Evolutionary conservation across 306 rosid species (phyloP).

Genomic region (Acmispon strigosus): DNA sequence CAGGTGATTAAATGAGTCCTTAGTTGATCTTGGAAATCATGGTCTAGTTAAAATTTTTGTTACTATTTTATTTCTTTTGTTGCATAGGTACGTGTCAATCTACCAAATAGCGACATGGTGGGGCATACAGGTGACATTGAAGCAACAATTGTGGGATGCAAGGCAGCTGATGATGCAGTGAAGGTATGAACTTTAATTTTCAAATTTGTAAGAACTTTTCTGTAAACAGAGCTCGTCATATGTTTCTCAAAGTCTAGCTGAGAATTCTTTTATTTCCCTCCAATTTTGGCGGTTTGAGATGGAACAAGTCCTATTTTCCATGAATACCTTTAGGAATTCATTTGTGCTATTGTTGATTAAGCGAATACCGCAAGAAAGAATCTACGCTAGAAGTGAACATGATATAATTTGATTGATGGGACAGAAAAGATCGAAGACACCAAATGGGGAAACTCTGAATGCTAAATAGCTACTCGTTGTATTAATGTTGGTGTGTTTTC

Average conservation of each 20-base stretch:
- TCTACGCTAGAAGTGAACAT: background rate
- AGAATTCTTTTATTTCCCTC: background rate
- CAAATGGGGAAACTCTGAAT: background rate
- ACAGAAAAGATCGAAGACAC: too few relatives aligned
- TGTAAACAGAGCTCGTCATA: background rate
- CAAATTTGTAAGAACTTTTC: background rate
- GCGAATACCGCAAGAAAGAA: background rate
- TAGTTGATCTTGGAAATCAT: background rate
- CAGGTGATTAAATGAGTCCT: conserved; percentile 26
- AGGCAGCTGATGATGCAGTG: conserved; percentile 94
- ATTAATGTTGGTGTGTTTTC: background rate
- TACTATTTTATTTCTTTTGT: conserved; percentile 3
- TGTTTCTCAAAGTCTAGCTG: background rate
- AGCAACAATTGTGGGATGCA: conserved; percentile 95
- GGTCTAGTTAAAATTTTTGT: conserved; percentile 2
- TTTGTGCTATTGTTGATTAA: background rate
- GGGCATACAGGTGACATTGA: conserved; percentile 89
- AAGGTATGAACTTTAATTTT: conserved; percentile 48
- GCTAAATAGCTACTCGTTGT: background rate
- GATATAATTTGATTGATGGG: too few relatives aligned
- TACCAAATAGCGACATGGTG: conserved; percentile 97
- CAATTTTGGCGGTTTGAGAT: too few relatives aligned
- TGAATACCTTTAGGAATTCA: too few relatives aligned
- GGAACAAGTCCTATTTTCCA: too few relatives aligned
- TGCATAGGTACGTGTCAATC: conserved; percentile 83